A percentile compares a stretch with the other conserved stretches of the same genome.
Conservation (phyloP, 768 basidiomycete species). For the Lanmaoa pseudosensibilis region DNA sequence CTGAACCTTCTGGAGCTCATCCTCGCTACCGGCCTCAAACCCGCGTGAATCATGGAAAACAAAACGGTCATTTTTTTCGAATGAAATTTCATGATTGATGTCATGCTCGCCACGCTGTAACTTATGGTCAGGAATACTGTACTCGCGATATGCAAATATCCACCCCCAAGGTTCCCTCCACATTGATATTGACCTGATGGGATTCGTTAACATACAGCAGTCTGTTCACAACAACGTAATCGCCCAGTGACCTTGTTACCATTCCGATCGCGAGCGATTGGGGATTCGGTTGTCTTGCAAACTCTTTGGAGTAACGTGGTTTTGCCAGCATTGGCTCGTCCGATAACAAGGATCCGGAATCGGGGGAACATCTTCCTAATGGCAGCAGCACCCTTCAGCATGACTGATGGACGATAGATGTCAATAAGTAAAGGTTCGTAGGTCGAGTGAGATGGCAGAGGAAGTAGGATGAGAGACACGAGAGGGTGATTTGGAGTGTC, state of each 20-base stretch:
- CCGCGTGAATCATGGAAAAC: conserved; percentile 45
- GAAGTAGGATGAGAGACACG: too few species aligned
- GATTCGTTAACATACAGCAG: neutral
- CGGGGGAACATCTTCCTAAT: conserved; percentile 1
- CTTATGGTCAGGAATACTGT: neutral
- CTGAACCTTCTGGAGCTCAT: conserved; percentile 31
- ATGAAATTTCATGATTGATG: conserved; percentile 6
- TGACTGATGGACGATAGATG: too few species aligned
- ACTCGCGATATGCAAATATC: neutral
- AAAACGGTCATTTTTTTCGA: conserved; percentile 33
- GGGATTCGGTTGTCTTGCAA: conserved; percentile 36
- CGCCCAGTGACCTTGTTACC: conserved; percentile 17
- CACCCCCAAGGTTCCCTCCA: conserved; percentile 1
- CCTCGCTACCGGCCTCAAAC: conserved; percentile 36
- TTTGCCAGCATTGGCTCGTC: conserved; percentile 42
- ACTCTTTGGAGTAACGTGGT: conserved; percentile 41
- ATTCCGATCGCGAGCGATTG: conserved; percentile 23
- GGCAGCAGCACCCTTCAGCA: too few species aligned
- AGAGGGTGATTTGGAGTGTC: too few species aligned
- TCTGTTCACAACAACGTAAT: neutral
- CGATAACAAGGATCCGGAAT: conserved; percentile 43
- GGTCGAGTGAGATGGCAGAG: too few species aligned
- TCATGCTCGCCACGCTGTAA: conserved; percentile 12
- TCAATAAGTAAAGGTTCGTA: too few species aligned
- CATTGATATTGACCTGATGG: neutral